Base-by-base conservation (phyloP, 352 stramenopile species). In the Ophiocytium majus region DNA sequence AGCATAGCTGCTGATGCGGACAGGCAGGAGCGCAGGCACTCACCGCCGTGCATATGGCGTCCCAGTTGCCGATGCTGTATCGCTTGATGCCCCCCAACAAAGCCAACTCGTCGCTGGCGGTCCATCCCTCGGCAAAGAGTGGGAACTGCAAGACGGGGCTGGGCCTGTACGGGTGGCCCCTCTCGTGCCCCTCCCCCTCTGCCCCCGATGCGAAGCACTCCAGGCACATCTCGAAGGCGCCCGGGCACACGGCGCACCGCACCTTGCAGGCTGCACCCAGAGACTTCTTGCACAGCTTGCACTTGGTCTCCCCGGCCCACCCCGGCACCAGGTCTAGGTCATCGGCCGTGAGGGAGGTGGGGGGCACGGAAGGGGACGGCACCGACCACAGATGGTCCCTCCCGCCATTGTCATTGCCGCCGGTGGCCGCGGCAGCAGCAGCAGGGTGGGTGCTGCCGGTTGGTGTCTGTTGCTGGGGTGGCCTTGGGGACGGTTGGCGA, bases 41-140 rank as follows among this genome's bases (percentile, higher is more conserved):
- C 14, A 89, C 32, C 23, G 74, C 63, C 0, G 86, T 71, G 10
- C 87, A 10, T 0, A 91, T 82, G 0, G 35, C 86, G 82, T 90
- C 95, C 95, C 95, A 98, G 89, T 98, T 98, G 82, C 94, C 94
- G 86, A 97, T 93, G 37, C 95, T 94, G 79, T 97, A 96, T 91
- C 95, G 94, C 84, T 97, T 92, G 50, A 98, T 96, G n/a, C 90
- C 94, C 79, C 98, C 95, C n/a, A 98, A 90, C 82, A 98, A 89
- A 76, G 95, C 82, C 14, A 98, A 82, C 86, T 98, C 95, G 81
- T 98, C 94, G 43, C 96, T 91, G 0, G 93, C 93, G n/a, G 92
- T 95, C 94, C 94, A 97, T 43, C 81, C 84, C 10, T 90, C 81
- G 10, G 57, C 37, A 78, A 89, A 90, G 5, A 90, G 17, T 10